Evolutionary conservation across 2,329 filamentous ascomycete genomes (phyloP), one percentile per base, ranked within the genome.

Genomic region (Podosphaera fusca): DNA sequence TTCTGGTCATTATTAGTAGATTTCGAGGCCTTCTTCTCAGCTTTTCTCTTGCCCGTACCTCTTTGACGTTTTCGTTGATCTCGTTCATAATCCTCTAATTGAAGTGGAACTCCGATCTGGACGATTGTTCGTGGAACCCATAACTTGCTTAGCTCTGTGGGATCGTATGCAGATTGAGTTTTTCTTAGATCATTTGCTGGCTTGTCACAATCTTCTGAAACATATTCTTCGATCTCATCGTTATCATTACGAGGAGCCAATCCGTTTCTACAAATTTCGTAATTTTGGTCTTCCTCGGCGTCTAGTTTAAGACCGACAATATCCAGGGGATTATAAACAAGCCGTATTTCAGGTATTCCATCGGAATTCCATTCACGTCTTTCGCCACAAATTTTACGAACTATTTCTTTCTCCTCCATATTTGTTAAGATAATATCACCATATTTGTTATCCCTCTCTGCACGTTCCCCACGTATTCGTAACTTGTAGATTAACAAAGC

Each of bases 231-330:
- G 45, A 42, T 42, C 3, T 31, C 8, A 45, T 45, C 35, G 21
- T 55, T 36, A 7, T 6, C 10, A 79, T 79, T 45, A 63, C 55
- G 42, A n/a, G 80, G 71, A 1, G 79, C 78, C 12, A 81, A 67
- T 0, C 77, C 78, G 52, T 72, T 72, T 34, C 79, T 73, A 1
- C 72, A 74, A 60, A 70, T 75, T 49, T 68, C 64, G 57, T 57
- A 58, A 4, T 30, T 29, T 8, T 29, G 38, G 14, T 85, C 82
- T 35, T 80, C 76, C 66, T 95, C 89, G 0, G 75, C 73, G 9
- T 80, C 77, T 31, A 95, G 70, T 64, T 94, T 81, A 45, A 96
- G 75, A 0, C 81, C 80, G 2, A 95, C 86, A 14, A 95, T 75
- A 35, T 85, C 77, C 1, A 80, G 74, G 0, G 92, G 92, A 3